phyloP scores from a whole-genome alignment of 805 yeast genomes.

The Candida maesae region DNA sequence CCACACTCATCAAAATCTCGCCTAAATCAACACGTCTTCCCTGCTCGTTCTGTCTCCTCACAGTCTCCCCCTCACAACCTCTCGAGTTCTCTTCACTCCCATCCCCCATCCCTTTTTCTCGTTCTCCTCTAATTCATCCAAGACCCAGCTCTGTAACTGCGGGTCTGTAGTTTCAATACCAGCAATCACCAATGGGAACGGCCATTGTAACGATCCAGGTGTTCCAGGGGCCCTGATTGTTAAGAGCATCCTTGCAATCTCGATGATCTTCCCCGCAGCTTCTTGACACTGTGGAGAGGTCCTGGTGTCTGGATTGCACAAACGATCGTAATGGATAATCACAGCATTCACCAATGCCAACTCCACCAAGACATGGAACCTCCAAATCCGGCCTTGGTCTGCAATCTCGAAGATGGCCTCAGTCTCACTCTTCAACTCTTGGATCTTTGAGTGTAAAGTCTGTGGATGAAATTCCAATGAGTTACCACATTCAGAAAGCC shows the following conservation, averaged over 20 bases:
- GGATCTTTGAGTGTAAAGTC: slow-evolving; percentile 3
- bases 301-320: slow-evolving; percentile 7
- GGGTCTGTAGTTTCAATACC: slow-evolving; percentile 8
- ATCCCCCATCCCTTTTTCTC: slow-evolving; percentile 9
- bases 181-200: slow-evolving; percentile 9
- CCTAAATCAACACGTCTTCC: slow-evolving; percentile 9
- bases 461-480: slow-evolving; percentile 9
- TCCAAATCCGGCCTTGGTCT: slow-evolving; percentile 1
- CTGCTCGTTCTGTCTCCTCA: slow-evolving; percentile 6
- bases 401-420: slow-evolving; percentile 1
- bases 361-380: slow-evolving; percentile 7
- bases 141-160: slow-evolving; percentile 6
- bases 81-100: slow-evolving; percentile 1
- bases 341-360: slow-evolving; percentile 6
- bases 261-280: slow-evolving; percentile 4
- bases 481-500: slow-evolving; percentile 9
- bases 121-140: slow-evolving; percentile 5
- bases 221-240: slow-evolving; percentile 3
- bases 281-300: slow-evolving; percentile 5
- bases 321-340: slow-evolving; percentile 6
- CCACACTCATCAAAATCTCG: slow-evolving; percentile 6
- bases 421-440: slow-evolving; percentile 4
- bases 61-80: slow-evolving; percentile 3
- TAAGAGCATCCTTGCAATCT: slow-evolving; percentile 2
- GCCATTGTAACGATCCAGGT: slow-evolving; percentile 11